These are phyloP conservation scores for Blastocystis sp. DNA, from an alignment of 352 stramenopile genomes.

Conservation along the genomic window DNA sequence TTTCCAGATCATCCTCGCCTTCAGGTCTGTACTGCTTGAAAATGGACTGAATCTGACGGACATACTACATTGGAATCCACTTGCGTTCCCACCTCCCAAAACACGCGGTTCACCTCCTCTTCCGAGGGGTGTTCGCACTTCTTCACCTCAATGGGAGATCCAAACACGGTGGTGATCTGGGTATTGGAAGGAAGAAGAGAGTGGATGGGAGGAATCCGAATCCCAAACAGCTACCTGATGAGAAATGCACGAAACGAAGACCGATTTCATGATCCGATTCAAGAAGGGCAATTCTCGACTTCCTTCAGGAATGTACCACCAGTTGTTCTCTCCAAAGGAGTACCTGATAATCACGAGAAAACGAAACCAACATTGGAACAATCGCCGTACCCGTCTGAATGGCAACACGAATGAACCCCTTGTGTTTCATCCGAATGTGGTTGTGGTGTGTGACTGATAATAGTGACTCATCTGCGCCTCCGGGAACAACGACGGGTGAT, in stretches of 20 bases:
- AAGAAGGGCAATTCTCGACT: neutral
- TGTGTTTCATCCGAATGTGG: constrained; percentile 38
- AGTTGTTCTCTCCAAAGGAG: constrained; percentile 49
- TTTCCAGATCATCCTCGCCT: constrained; percentile 31
- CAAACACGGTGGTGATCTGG: constrained; percentile 39
- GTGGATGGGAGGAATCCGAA: constrained; percentile 31
- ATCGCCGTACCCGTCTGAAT: constrained; percentile 24
- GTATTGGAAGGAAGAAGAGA: constrained; percentile 11
- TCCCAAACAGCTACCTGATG: neutral
- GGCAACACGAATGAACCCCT: constrained; percentile 19
- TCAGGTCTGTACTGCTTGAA: constrained; percentile 19
- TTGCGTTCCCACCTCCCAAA: neutral
- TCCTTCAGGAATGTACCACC: neutral
- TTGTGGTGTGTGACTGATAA: constrained; percentile 9
- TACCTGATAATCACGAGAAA: neutral
- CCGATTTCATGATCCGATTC: constrained; percentile 30
- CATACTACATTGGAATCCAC: neutral
- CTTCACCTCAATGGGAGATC: constrained; percentile 24
- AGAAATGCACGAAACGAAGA: neutral
- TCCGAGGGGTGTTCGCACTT: neutral
- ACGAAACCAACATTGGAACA: neutral
- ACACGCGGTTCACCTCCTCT: neutral
- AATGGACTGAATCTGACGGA: neutral
- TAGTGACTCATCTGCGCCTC: constrained; percentile 45
- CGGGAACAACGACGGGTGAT: constrained; percentile 14